A percentile compares a stretch with the other conserved stretches of the same genome.
Evolutionary conservation across 768 basidiomycete genomes (phyloP).

Genomic region (Butyriboletus loyo): DNA sequence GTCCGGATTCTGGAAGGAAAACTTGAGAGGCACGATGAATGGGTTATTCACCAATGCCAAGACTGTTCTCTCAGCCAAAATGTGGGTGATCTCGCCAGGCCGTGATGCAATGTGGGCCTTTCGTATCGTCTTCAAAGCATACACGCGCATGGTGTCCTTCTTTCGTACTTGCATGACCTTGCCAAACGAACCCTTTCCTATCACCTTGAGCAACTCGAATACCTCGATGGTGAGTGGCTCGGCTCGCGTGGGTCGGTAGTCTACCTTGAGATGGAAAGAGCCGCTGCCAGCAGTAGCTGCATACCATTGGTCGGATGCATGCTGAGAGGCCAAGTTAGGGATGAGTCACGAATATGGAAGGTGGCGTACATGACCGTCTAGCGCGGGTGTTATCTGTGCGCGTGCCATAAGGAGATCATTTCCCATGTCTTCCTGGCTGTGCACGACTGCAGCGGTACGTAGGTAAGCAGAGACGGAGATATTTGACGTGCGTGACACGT

Average conservation of each 20-base stretch:
- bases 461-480: constrained; percentile 91
- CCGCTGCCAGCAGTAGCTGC: constrained; percentile 78
- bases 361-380: constrained; percentile 68
- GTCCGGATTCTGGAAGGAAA: constrained; percentile 97
- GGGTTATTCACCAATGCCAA: constrained; percentile 97
- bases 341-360: not conserved
- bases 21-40: constrained; percentile 98
- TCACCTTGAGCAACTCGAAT: constrained; percentile 96
- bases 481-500: constrained; percentile 92
- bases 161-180: constrained; percentile 99
- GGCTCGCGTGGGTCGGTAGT: constrained; percentile 84
- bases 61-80: constrained; percentile 94
- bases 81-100: constrained; percentile 96
- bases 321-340: constrained; percentile 37
- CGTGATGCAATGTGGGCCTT: constrained; percentile 97
- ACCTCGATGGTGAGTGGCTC: constrained; percentile 91
- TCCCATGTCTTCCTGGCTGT: constrained; percentile 91
- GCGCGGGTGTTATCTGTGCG: constrained; percentile 80
- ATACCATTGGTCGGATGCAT: constrained; percentile 91
- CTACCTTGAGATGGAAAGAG: constrained; percentile 93
- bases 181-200: constrained; percentile 96
- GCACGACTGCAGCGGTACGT: constrained; percentile 68
- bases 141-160: constrained; percentile 96
- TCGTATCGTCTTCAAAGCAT: constrained; percentile 96
- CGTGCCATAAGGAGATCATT: constrained; percentile 95